Evolutionary conservation across 371 early-diverging fungal species (phyloP).

Genomic region (Mucor piriformis): DNA sequence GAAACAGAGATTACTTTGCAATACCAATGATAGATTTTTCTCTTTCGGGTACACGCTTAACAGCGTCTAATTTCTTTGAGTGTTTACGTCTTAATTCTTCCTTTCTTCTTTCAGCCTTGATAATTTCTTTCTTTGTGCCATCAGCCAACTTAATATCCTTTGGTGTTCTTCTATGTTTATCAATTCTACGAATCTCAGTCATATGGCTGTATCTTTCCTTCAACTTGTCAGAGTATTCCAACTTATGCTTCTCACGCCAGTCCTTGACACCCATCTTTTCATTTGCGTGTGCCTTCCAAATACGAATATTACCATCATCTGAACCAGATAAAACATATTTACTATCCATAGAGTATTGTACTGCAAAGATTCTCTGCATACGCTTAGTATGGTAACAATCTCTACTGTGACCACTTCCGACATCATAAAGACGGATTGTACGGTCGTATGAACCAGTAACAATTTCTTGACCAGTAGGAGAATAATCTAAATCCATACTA

Average conservation of each 20-base stretch:
- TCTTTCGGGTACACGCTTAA: conserved; percentile 72
- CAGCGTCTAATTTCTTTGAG: conserved; percentile 68
- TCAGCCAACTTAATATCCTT: conserved; percentile 80
- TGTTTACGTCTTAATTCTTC: conserved; percentile 84
- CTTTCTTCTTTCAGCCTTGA: conserved; percentile 78
- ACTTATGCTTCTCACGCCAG: conserved; percentile 81
- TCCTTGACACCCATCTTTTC: conserved; percentile 82
- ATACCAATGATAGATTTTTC: conserved; percentile 80
- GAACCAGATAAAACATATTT: conserved; percentile 97
- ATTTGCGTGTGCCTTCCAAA: conserved; percentile 97
- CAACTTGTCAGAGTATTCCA: conserved; percentile 85
- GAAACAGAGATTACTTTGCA: conserved; percentile 67
- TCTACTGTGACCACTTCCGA: conserved; percentile 79
- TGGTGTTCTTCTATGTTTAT: conserved; percentile 85
- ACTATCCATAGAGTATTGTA: conserved; percentile 93
- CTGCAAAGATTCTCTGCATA: conserved; percentile 94
- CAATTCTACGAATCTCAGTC: conserved; percentile 90
- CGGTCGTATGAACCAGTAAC: conserved; percentile 97
- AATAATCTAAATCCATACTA: conserved; percentile 94
- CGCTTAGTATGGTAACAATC: conserved; percentile 99
- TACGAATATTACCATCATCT: conserved; percentile 97
- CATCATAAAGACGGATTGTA: conserved; percentile 91
- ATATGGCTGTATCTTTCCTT: conserved; percentile 95
- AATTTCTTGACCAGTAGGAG: conserved; percentile 97
- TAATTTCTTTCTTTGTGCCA: conserved; percentile 77